These are phyloP conservation scores for Bruguiera hainesii DNA, from an alignment of 441 rosid genomes.

Conservation along the genomic window DNA sequence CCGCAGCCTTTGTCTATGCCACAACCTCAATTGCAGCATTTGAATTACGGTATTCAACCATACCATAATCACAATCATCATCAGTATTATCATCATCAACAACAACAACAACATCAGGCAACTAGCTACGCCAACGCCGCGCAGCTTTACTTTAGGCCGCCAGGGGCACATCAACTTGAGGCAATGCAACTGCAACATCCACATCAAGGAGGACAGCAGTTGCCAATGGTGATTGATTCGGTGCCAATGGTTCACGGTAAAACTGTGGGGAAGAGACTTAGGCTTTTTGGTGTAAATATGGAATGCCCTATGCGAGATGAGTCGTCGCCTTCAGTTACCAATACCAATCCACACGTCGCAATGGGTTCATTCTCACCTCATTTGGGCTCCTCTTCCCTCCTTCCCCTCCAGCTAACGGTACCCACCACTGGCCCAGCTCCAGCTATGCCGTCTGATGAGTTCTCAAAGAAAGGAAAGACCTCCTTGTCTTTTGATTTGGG, in stretches of 20 bases:
- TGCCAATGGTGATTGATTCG: conserved; percentile 50
- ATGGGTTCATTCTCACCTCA: conserved; percentile 34
- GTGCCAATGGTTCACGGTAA: conserved; percentile 60
- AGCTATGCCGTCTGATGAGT: conserved; percentile 35
- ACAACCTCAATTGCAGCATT: conserved; percentile 22
- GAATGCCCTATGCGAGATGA: conserved; percentile 46
- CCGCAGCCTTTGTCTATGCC: conserved; percentile 34
- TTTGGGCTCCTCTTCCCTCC: conserved; percentile 26
- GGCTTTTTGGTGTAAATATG: conserved; percentile 75
- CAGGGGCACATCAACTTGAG: conserved; percentile 34
- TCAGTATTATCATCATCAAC: conserved; percentile 10
- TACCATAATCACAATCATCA: conserved; percentile 21
- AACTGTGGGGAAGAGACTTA: conserved; percentile 48
- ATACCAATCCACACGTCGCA: conserved; percentile 30
- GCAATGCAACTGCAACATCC: conserved; percentile 14
- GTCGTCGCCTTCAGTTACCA: not conserved
- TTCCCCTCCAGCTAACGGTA: conserved; percentile 23
- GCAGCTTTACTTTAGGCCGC: conserved; percentile 45
- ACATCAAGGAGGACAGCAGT: conserved; percentile 13
- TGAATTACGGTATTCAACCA: conserved; percentile 36
- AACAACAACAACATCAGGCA: conserved; percentile 25
- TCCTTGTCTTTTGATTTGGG: conserved; percentile 64
- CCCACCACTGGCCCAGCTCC: conserved; percentile 15
- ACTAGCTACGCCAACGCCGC: conserved; percentile 33
- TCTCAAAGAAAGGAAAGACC: conserved; percentile 69